Base-by-base conservation (phyloP, 495 filamentous ascomycete species). In the Cenococcum geophilum region DNA sequence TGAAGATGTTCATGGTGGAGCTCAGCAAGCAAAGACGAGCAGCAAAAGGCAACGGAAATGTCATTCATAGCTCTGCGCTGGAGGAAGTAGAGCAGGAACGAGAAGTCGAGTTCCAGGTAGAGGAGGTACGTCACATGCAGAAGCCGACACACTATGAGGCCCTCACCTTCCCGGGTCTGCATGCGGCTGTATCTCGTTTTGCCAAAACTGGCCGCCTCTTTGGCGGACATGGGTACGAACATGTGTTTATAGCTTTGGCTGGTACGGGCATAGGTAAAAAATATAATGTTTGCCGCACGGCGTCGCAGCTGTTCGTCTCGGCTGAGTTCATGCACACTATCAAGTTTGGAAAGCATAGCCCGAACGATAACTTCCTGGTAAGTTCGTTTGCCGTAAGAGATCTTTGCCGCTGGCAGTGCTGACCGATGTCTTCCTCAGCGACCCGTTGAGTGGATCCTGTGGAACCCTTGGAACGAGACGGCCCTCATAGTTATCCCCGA, bases 61-160 rank as follows among this genome's bases (percentile, higher is more conserved):
- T 66, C 1, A 64, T 77, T 20, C 71, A 75, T 52, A 61, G 62
- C 11, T 77, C 75, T 0, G 77, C 76, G 9, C 61, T 82, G 2
- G 72, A 81, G 58, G 79, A 83, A 49, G 80, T 83, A 1, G 80
- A 82, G 57, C 76, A 79, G 59, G 76, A 82, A 55, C 70, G 77
- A 22, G 76, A 80, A 48, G 74, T 79, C 0, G 74, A 73, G n/a
- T 69, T 70, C 16, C 71, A 80, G 61, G 71, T 78, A 23, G 77
- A 84, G 59, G 67, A 76, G 18, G 77, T 80, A n/a, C 74, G 79
- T n/a, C 76, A 80, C 43, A 66, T 79, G 5, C 72, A 79, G 61
- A 76, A 72, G 55, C 76, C 71, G 1, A 11, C 60, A 4, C 64
- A 70, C 58, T 68, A 71, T 55, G 35, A 48, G 18, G 35, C 76